These are phyloP conservation scores for Yamagishiella unicocca DNA, from an alignment of 139 green algal genomes.

Conservation along the genomic window DNA sequence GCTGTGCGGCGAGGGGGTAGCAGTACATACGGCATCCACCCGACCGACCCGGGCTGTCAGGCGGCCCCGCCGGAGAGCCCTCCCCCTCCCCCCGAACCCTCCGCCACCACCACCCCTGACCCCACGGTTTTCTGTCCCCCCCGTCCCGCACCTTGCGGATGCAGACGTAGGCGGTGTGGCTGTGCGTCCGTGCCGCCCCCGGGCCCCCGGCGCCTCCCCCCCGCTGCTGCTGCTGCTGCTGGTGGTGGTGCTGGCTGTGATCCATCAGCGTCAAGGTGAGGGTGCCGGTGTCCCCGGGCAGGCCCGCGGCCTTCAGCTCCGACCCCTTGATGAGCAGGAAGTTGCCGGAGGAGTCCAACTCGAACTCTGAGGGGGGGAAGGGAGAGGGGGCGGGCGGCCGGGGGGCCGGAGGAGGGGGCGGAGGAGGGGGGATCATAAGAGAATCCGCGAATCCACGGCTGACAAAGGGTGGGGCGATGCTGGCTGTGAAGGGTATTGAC, in stretches of 20 bases:
- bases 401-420: background rate
- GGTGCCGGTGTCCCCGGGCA: constrained; percentile 5
- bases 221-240: no score
- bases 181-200: background rate
- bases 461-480: no score
- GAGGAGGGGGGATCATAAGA: background rate
- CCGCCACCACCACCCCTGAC: no score
- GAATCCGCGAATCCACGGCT: no score
- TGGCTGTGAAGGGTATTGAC: no score
- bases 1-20: no score
- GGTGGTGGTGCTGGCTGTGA: no score
- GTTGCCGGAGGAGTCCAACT: constrained; percentile 26
- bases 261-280: background rate
- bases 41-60: no score
- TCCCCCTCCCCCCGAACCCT: no score
- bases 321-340: background rate
- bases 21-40: background rate
- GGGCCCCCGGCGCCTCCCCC: background rate
- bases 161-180: background rate
- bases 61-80: no score
- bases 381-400: background rate
- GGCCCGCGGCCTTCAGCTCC: background rate
- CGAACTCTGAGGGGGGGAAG: background rate
- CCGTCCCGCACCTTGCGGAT: background rate
- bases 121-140: no score